Percentiles rank a stretch among this genome's conserved stretches.
Conservation (phyloP, 2,329 filamentous ascomycete species). For the Proliferodiscus dingleyae region DNA sequence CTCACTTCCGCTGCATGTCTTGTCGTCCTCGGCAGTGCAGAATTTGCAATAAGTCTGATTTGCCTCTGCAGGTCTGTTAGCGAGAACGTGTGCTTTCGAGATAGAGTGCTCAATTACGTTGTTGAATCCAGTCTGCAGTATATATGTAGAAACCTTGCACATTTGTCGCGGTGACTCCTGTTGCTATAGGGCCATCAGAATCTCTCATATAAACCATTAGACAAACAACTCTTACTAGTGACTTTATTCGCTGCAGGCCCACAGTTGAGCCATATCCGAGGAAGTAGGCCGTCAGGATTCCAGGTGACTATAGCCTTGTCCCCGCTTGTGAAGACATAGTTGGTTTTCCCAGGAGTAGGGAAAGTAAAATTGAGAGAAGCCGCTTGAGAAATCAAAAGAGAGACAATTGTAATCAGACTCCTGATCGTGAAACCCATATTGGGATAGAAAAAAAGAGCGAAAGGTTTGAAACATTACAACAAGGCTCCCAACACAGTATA, state of each 20-base stretch:
- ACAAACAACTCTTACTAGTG: background rate
- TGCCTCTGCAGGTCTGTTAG: too few species aligned
- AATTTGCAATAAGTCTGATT: constrained; percentile 5
- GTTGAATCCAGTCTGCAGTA: background rate
- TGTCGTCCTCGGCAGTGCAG: background rate
- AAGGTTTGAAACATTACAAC: too few species aligned
- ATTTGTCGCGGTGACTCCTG: background rate
- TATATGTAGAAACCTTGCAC: background rate
- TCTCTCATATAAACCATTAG: background rate
- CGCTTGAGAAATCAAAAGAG: background rate
- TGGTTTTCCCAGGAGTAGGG: constrained; percentile 2
- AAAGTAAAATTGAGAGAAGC: background rate
- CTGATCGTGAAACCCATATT: too few species aligned
- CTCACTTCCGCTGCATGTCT: constrained; percentile 9
- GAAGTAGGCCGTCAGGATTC: background rate
- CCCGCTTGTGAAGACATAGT: constrained; percentile 1
- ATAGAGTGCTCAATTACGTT: too few species aligned
- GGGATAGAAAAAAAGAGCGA: too few species aligned
- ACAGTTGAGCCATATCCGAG: constrained; percentile 2
- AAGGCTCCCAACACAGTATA: too few species aligned
- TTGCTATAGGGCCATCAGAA: background rate
- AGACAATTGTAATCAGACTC: background rate
- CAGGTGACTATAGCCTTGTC: constrained; percentile 6
- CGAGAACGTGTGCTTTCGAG: too few species aligned
- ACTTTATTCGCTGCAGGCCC: background rate